Evolutionary conservation across 331 rosid species (phyloP).

Genomic region (Pyracantha coccinea): DNA sequence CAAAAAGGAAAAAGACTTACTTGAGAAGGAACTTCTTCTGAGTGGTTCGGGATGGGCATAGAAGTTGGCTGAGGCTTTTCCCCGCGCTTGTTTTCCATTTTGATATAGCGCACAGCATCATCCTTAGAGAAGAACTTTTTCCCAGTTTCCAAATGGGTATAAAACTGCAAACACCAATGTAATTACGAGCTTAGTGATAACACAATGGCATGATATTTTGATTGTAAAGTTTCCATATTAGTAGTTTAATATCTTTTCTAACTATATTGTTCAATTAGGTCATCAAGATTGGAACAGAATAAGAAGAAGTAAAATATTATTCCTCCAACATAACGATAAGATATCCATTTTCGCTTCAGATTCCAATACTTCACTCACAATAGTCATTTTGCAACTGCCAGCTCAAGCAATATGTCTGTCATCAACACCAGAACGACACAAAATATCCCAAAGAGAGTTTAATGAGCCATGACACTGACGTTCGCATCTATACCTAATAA

Average conservation of each 20-base stretch:
- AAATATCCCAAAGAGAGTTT: background rate
- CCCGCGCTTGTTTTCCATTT: constrained; percentile 5
- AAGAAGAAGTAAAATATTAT: background rate
- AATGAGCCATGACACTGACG: background rate
- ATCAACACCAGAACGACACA: background rate
- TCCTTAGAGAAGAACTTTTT: constrained; percentile 34
- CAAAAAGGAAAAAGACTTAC: constrained; percentile 21
- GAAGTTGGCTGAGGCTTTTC: constrained; percentile 22
- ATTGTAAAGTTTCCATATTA: constrained; percentile 1
- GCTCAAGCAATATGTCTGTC: background rate
- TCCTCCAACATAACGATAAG: background rate
- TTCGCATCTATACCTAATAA: background rate
- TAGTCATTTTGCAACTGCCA: background rate
- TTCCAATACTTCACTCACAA: background rate
- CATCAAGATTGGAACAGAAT: background rate
- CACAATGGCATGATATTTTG: background rate
- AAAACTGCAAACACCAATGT: constrained; percentile 22
- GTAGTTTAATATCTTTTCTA: background rate
- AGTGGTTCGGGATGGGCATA: background rate
- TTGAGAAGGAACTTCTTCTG: constrained; percentile 25
- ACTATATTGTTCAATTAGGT: background rate
- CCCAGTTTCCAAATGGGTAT: constrained; percentile 28
- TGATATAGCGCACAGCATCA: constrained; percentile 20
- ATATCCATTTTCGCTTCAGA: background rate
- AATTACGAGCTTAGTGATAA: constrained; percentile 8